These are phyloP conservation scores for Aspergillus arachidicola DNA, from an alignment of 2,329 filamentous ascomycete genomes.

Conservation along the genomic window DNA sequence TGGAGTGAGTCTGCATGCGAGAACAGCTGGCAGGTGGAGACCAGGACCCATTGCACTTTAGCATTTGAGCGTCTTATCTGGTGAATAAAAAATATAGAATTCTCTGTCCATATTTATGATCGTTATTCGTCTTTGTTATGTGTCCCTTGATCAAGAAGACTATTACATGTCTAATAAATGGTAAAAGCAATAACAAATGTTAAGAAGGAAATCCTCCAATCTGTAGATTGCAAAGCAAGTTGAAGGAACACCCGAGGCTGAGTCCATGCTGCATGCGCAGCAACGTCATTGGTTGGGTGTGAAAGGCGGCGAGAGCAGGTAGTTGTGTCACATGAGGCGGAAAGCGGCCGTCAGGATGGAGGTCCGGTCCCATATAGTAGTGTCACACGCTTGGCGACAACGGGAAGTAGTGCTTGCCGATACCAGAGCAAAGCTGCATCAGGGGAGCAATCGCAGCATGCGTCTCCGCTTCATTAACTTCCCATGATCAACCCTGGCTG, in stretches of 20 bases:
- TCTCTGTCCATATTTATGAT: not conserved
- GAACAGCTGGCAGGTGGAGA: slow-evolving; percentile 4
- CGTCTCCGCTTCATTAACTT: slow-evolving; percentile 4
- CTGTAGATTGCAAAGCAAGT: not conserved
- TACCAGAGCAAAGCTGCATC: slow-evolving; percentile 1
- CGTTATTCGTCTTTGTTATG: not conserved
- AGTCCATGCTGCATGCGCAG: not conserved
- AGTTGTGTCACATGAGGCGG: slow-evolving; percentile 22
- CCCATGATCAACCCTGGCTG: slow-evolving; percentile 9
- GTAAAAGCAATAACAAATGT: not conserved
- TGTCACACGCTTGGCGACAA: slow-evolving; percentile 13
- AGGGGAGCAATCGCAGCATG: slow-evolving; percentile 14
- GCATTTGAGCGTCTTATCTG: not conserved
- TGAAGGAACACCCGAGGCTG: not conserved
- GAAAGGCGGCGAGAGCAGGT: slow-evolving; percentile 6
- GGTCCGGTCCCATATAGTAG: slow-evolving; percentile 1
- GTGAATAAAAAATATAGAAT: slow-evolving; percentile 4
- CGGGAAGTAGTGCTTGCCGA: not conserved
- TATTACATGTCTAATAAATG: not conserved
- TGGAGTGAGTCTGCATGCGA: not conserved
- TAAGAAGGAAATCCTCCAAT: not conserved
- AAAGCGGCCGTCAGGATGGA: slow-evolving; percentile 1
- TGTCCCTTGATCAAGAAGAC: not conserved
- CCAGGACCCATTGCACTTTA: not conserved
- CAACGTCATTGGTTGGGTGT: not conserved